A percentile compares a stretch with the other conserved stretches of the same genome.
Evolutionary conservation across 305 asterid genomes (phyloP).

Genomic region (Fraxinus sp.): DNA sequence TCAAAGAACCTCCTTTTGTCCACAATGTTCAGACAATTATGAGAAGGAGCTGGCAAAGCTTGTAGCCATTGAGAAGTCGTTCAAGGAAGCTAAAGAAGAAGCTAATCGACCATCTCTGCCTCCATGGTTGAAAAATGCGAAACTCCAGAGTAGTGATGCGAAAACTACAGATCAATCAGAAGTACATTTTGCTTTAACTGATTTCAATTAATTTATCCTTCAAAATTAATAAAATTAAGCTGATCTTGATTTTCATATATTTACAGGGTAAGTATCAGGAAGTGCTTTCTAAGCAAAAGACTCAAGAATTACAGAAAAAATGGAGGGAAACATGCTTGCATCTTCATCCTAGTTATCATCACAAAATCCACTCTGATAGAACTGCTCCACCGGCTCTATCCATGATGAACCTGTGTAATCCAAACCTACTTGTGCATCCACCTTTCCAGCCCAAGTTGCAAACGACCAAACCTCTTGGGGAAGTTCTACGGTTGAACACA

Average conservation of each 20-base stretch:
- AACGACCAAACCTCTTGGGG: constrained; percentile 46
- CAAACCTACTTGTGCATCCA: constrained; percentile 49
- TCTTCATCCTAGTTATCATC: constrained; percentile 77
- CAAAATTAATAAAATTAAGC: background rate
- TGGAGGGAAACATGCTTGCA: constrained; percentile 77
- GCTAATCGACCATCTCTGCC: constrained; percentile 49
- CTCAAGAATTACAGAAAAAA: constrained; percentile 66
- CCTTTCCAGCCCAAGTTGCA: constrained; percentile 64
- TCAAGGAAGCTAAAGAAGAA: constrained; percentile 45
- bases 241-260: constrained; percentile 13
- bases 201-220: background rate
- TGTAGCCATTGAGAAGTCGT: constrained; percentile 55
- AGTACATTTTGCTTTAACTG: constrained; percentile 32
- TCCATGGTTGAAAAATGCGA: constrained; percentile 77
- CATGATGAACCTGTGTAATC: constrained; percentile 48
- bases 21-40: constrained; percentile 50
- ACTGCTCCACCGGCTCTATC: constrained; percentile 47
- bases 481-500: constrained; percentile 50
- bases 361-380: constrained; percentile 35
- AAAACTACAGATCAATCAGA: constrained; percentile 39
- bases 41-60: constrained; percentile 51
- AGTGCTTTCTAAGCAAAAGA: constrained; percentile 54
- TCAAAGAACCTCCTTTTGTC: constrained; percentile 38
- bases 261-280: constrained; percentile 57
- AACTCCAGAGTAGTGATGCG: constrained; percentile 39